Base-by-base conservation (phyloP, 2,329 filamentous ascomycete species). In the Trichoderma sp. region DNA sequence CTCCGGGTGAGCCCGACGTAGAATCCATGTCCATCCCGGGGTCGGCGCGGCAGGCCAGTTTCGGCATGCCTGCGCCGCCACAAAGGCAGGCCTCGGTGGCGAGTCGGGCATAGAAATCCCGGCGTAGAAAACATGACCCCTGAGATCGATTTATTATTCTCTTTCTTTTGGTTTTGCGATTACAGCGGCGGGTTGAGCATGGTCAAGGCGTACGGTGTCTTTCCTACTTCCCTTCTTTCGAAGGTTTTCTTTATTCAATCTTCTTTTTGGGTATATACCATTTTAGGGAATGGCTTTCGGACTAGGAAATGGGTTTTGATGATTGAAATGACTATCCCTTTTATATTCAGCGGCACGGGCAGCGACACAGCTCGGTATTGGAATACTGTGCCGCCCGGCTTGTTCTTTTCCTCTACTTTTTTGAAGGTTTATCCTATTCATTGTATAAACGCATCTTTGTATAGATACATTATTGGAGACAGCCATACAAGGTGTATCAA, bases 1-100 rank as follows among this genome's bases (percentile, higher is more conserved):
- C 88, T 2, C 84, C 85, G 2, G 88, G 88, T n/a, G 88, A 90
- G 76, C 82, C 84, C 4, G 88, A 90, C 73, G 75, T 83, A 5
- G 81, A 81, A 23, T 77, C 82, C 68, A 78, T 83, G 74, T 81
- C 78, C 15, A 81, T 81, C 11, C 77, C 79, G 20, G 77, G 80
- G 23, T 75, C 80, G 11, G 80, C 82, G 39, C 80, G 85, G 70
- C 84, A 85, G 3, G 84, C 85, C 8, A 86, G 82, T 39, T 87
- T 87, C 73, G 82, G 82, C 62, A 79, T 83, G 72, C 80, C 81
- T 36, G 80, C 78, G 15, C 76, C 82, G 43, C 79, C 82, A 50
- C 82, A 84, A 70, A 82, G 85, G 66, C 81, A 81, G 70, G 80
- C 83, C 12, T 87, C 86, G 20, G 83, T 87, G 50, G 79, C 83